Base-by-base conservation (phyloP, 2,329 filamentous ascomycete species). In the Cordyceps tenuipes region DNA sequence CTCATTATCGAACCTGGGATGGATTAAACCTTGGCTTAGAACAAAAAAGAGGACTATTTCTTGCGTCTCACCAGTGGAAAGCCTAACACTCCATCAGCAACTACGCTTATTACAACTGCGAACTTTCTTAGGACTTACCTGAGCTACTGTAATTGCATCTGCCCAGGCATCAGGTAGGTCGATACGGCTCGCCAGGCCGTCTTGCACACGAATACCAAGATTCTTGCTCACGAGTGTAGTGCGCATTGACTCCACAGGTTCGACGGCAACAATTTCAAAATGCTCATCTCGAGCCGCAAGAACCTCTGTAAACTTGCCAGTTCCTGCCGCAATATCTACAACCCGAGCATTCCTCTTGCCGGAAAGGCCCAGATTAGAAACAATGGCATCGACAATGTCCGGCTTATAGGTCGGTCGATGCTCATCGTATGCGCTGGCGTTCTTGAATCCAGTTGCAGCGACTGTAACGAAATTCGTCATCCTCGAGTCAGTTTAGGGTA, bases 271-370 rank as follows among this genome's bases (percentile, higher is more conserved):
- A 63, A 91, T 75, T 47, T 82, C 68, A 71, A 81, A 89, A 7
- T 72, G 68, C 70, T 90, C 88, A 0, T 78, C 74, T 34, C 86
- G 75, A 15, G 70, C 73, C 7, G 83, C 81, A 39, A 91, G 76
- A 19, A 79, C 66, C 69, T 86, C 83, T 0, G 87, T 89, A 67
- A 89, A 85, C 67, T 89, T 89, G 29, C 87, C 87, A 0, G 86
- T 89, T 0, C 87, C 86, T 3, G 85, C 84, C 1, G 81, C 87
- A 19, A 90, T 75, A 68, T 90, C 87, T 26, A 89, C 69, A 46
- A 89, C 72, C 49, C 72, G 77, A 15, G 79, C 79, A 50, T 75
- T 73, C 7, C 71, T 56, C 19, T 76, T 67, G 29, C 75, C 77
- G 31, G 76, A 72, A 9, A 90, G 70, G 6, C 75, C 72, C n/a